Percentiles rank a stretch among this genome's conserved stretches.
Evolutionary conservation across 2,329 filamentous ascomycete genomes (phyloP).

Genomic region (Cercospora citrullina): DNA sequence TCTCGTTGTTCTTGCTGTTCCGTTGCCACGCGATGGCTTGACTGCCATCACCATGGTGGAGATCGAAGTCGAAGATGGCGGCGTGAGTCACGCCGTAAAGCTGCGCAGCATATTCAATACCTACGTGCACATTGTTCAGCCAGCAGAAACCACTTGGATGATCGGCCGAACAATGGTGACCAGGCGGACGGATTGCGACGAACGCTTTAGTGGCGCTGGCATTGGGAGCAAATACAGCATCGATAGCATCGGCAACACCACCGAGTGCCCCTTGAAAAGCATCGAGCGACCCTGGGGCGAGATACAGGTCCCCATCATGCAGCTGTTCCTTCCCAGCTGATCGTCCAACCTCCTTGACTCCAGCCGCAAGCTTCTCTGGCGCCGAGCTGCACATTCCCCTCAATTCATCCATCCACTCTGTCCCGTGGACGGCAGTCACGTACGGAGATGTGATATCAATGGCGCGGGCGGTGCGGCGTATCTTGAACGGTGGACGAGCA

Average conservation of each 20-base stretch:
- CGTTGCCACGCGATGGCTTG: constrained; percentile 91
- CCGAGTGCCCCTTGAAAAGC: constrained; percentile 90
- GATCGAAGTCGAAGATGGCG: constrained; percentile 87
- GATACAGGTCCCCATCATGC: constrained; percentile 87
- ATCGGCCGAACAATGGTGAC: constrained; percentile 89
- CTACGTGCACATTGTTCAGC: constrained; percentile 97
- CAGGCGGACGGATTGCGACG: constrained; percentile 87
- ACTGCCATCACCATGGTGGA: constrained; percentile 94
- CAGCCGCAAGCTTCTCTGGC: constrained; percentile 72
- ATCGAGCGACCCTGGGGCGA: constrained; percentile 80
- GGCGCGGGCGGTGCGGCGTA: constrained; percentile 74
- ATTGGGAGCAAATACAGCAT: constrained; percentile 69
- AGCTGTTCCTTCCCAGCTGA: constrained; percentile 60
- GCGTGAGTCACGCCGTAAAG: constrained; percentile 87
- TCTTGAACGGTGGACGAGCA: constrained; percentile 69
- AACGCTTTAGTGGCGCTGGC: constrained; percentile 63
- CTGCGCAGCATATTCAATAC: constrained; percentile 85
- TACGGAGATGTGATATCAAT: constrained; percentile 71
- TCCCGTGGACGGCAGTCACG: constrained; percentile 88
- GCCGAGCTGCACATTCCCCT: constrained; percentile 80
- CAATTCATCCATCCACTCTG: constrained; percentile 90
- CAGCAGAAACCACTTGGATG: constrained; percentile 96
- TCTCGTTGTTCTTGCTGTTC: constrained; percentile 64
- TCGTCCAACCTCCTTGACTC: constrained; percentile 74
- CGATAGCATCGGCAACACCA: constrained; percentile 89